Percentiles rank a stretch among this genome's conserved stretches.
Evolutionary conservation across 1,284 basidiomycete genomes (phyloP).

Genomic region (Puccinia horiana): DNA sequence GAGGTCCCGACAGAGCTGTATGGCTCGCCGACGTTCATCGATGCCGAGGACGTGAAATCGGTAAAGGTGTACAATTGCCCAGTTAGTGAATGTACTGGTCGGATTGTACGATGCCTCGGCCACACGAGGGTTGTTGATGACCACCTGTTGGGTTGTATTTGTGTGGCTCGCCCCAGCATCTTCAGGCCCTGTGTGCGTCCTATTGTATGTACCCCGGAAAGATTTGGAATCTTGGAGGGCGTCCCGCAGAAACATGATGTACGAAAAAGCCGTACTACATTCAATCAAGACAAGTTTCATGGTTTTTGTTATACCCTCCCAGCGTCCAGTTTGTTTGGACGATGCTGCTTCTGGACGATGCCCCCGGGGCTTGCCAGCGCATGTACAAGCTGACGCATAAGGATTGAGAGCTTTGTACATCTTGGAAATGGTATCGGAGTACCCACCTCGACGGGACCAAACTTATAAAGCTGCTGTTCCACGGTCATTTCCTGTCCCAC

Average conservation of each 20-base stretch:
- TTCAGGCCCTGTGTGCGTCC: no score
- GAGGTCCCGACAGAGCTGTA: no score
- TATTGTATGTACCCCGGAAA: background rate
- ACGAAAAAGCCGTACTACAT: background rate
- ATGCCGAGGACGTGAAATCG: no score
- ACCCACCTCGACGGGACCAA: background rate
- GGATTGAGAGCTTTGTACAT: background rate
- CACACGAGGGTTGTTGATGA: no score
- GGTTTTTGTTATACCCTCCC: background rate
- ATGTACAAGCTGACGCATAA: background rate
- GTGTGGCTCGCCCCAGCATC: no score
- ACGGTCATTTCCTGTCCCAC: background rate
- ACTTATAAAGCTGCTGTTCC: background rate
- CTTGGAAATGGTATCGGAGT: conserved; percentile 11
- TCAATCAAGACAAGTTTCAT: conserved; percentile 13
- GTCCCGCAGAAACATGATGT: background rate
- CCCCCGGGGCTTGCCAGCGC: conserved; percentile 12
- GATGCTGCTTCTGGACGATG: background rate
- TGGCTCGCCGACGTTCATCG: no score
- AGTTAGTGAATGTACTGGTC: no score
- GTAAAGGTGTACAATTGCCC: no score
- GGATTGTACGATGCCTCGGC: no score
- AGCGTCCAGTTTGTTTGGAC: background rate
- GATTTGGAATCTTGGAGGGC: no score
- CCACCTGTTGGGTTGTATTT: no score